phyloP scores from a whole-genome alignment of 2,329 filamentous ascomycete genomes.

The Ramularia collo-cygni region DNA sequence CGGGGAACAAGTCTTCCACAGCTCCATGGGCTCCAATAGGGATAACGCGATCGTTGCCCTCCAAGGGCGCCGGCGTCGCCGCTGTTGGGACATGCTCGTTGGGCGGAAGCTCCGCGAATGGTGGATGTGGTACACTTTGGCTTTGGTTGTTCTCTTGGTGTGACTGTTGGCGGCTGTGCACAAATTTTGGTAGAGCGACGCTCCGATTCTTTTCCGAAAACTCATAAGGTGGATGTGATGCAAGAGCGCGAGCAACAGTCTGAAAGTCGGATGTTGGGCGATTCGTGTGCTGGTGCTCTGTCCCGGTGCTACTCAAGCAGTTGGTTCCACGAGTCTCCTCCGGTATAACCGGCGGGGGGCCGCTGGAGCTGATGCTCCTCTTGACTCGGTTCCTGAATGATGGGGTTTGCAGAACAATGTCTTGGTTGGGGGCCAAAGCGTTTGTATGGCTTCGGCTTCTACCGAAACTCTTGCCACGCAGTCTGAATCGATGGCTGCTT shows the following conservation, averaged over 20 bases:
- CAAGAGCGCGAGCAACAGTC: conserved; percentile 6
- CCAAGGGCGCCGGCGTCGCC: too few relatives aligned
- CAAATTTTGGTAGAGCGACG: conserved; percentile 1
- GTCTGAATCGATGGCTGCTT: conserved; percentile 5
- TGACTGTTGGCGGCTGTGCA: neutral
- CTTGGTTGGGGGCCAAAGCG: conserved; percentile 3
- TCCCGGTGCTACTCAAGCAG: too few relatives aligned
- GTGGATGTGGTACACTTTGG: too few relatives aligned
- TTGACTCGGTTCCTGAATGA: neutral
- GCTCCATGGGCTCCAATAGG: conserved; percentile 12
- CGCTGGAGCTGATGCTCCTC: too few relatives aligned
- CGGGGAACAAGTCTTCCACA: conserved; percentile 26
- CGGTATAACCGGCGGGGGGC: too few relatives aligned
- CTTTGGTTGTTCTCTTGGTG: too few relatives aligned
- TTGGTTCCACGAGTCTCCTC: too few relatives aligned
- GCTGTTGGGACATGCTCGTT: too few relatives aligned
- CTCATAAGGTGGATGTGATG: conserved; percentile 6
- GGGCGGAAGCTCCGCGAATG: too few relatives aligned
- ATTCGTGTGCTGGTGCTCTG: too few relatives aligned
- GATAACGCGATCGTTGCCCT: neutral
- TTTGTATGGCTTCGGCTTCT: conserved; percentile 15
- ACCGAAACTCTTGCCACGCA: conserved; percentile 20
- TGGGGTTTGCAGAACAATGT: conserved; percentile 4
- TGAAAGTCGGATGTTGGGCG: neutral
- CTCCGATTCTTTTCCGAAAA: conserved; percentile 2